Evolutionary conservation across 2,329 filamentous ascomycete species (phyloP).

Genomic region (Colletotrichum sidae): DNA sequence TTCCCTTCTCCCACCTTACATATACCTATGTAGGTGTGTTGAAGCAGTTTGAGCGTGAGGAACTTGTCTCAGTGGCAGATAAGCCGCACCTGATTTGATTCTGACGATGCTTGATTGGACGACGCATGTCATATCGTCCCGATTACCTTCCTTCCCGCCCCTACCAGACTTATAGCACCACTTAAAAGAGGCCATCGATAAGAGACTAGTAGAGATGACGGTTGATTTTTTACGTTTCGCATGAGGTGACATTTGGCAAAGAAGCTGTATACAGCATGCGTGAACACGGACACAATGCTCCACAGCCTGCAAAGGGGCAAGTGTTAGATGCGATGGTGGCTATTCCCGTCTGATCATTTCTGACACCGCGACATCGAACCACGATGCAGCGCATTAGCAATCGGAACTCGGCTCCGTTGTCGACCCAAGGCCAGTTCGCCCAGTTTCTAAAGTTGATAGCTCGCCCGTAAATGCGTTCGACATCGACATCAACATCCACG

Average conservation of each 20-base stretch:
- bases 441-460: too few species aligned
- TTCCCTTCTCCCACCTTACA: neutral
- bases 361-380: constrained; percentile 17
- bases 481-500: neutral
- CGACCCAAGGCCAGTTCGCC: too few species aligned
- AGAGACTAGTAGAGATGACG: too few species aligned
- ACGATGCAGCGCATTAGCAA: constrained; percentile 10
- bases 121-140: neutral
- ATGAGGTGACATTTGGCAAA: too few species aligned
- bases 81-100: constrained; percentile 25
- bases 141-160: neutral
- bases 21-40: neutral
- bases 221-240: too few species aligned
- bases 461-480: neutral
- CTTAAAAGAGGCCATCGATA: too few species aligned
- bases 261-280: too few species aligned
- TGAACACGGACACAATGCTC: neutral
- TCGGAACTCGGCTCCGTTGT: constrained; percentile 2
- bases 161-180: too few species aligned
- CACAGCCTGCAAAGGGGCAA: neutral
- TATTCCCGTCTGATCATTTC: constrained; percentile 20
- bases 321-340: neutral
- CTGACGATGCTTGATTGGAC: constrained; percentile 17
- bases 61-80: constrained; percentile 8
- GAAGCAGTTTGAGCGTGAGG: neutral